Evolutionary conservation across 768 basidiomycete genomes (phyloP), one percentile per base, ranked within the genome.

Genomic region (Leccinum pellstonianum): DNA sequence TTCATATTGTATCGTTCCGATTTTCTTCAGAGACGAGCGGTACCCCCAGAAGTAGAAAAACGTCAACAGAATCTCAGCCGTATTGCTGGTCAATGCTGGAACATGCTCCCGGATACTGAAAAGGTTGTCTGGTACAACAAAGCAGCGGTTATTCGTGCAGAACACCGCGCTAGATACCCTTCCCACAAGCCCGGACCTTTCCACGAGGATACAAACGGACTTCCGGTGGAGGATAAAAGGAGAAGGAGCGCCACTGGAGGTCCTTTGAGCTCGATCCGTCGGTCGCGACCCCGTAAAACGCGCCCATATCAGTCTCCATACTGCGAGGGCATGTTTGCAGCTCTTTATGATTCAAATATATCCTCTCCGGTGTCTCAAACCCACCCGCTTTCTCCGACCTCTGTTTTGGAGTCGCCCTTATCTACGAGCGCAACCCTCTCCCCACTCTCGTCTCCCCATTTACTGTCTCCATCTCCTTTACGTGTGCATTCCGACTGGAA

Each of bases 1-100:
- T 86, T 86, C 70, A 81, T 86, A 63, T 72, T 86, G 52, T 86
- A 80, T 71, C 77, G 84, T 47, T 81, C 81, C 23, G 77, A 82
- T 60, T 76, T 83, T 25, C 74, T 85, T 11, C 78, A 79, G 62
- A 75, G 71, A 3, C 73, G 73, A 19, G 59, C 73, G 11, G 76
- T 83, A 48, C 79, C 80, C 3, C 67, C 73, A 15, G 71, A 77
- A 23, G 73, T 80, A 38, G 81, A 83, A 69, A 77, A 76, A 49
- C 78, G 81, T 50, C 84, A 86, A 68, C 81, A 83, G 69, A 81
- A 83, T 58, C 77, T 84, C 60, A 80, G 79, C 60, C 75, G 80
- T 57, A 76, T 84, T 62, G 82, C 80, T 9, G 84, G 80, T 6
- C 75, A 78, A 68, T 77, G 80, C 66, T 86, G 85, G 84, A 77